Evolutionary conservation across 352 stramenopile genomes (phyloP).

Genomic region (Pythium periplocum): DNA sequence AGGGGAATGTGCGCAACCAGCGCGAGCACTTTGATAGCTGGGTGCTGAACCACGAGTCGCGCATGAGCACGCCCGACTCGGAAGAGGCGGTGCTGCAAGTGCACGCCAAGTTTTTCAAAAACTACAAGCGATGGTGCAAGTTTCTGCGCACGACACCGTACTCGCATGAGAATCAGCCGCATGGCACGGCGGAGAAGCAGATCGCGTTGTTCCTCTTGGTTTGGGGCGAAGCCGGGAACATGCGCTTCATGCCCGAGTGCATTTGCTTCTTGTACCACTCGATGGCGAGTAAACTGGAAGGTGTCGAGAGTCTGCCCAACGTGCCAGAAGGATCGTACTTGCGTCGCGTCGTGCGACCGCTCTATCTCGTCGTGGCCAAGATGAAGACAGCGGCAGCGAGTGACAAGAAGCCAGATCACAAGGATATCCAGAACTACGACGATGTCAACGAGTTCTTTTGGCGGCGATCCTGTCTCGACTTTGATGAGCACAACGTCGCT

Average conservation of each 20-base stretch:
- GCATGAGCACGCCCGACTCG: conserved; percentile 34
- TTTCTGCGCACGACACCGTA: conserved; percentile 87
- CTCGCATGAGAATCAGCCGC: conserved; percentile 41
- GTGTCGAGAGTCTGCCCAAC: conserved; percentile 47
- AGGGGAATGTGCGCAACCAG: conserved; percentile 80
- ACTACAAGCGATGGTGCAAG: conserved; percentile 94
- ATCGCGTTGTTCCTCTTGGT: conserved; percentile 81
- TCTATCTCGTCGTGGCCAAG: conserved; percentile 76
- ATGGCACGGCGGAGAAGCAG: conserved; percentile 41
- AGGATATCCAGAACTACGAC: conserved; percentile 88
- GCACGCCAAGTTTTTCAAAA: conserved; percentile 92
- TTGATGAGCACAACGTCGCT: conserved; percentile 78
- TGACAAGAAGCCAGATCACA: conserved; percentile 51
- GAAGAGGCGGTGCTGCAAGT: conserved; percentile 69
- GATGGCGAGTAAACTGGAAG: conserved; percentile 66
- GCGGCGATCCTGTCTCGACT: conserved; percentile 64
- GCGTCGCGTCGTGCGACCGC: conserved; percentile 57
- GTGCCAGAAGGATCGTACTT: conserved; percentile 70
- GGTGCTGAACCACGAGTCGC: conserved; percentile 82
- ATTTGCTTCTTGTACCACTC: conserved; percentile 87
- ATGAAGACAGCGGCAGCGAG: conserved; percentile 39
- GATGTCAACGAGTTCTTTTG: conserved; percentile 91
- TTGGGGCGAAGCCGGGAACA: conserved; percentile 79
- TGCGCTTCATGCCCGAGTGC: conserved; percentile 88
- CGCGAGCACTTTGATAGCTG: conserved; percentile 82